Conservation (phyloP, 2,329 filamentous ascomycete genomes). For the Cercospora janseana region DNA sequence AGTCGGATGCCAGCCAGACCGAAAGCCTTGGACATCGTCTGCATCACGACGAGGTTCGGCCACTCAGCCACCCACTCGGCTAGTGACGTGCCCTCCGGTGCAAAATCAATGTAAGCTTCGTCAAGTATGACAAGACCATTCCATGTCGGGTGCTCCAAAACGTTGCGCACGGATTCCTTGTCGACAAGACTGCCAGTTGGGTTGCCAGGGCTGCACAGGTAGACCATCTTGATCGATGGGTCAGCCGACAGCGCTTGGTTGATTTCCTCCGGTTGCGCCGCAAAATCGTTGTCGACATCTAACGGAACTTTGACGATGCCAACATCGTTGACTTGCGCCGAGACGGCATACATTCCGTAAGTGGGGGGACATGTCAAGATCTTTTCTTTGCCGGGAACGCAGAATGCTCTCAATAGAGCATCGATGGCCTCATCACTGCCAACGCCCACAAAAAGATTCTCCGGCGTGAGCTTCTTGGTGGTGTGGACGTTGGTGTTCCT, state of each 20-base stretch:
- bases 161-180: constrained; percentile 68
- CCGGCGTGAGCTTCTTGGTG: constrained; percentile 66
- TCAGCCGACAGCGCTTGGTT: constrained; percentile 62
- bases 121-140: constrained; percentile 92
- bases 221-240: constrained; percentile 76
- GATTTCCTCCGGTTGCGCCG: constrained; percentile 69
- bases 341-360: constrained; percentile 97
- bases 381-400: constrained; percentile 78
- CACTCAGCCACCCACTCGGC: constrained; percentile 90
- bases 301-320: constrained; percentile 83
- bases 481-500: constrained; percentile 86
- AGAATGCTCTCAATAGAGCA: constrained; percentile 89
- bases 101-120: constrained; percentile 96
- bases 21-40: constrained; percentile 97
- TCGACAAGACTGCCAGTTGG: constrained; percentile 78
- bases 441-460: constrained; percentile 89
- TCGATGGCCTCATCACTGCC: constrained; percentile 97
- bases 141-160: constrained; percentile 87
- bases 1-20: constrained; percentile 91
- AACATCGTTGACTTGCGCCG: constrained; percentile 90
- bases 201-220: constrained; percentile 93
- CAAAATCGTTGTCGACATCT: constrained; percentile 68
- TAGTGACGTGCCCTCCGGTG: constrained; percentile 72
- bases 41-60: constrained; percentile 96
- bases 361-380: constrained; percentile 95